Conservation (phyloP, 306 rosid species). For the Leucaena leucocephala region DNA sequence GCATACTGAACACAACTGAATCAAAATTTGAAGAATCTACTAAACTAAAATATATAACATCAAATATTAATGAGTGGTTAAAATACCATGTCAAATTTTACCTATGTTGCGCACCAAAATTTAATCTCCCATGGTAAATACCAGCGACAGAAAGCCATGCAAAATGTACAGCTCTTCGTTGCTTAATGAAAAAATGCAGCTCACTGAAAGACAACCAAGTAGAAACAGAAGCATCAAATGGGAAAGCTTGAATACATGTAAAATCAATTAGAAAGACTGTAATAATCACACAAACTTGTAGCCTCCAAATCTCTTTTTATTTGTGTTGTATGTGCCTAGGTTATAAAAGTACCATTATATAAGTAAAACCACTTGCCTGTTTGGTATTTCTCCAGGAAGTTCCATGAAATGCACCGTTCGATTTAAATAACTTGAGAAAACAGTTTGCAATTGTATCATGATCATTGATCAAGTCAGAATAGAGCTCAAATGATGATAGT, state of each 20-base stretch:
- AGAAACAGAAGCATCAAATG: constrained; percentile 27
- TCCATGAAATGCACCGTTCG: constrained; percentile 95
- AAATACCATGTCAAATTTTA: constrained; percentile 37
- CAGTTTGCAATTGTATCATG: constrained; percentile 59
- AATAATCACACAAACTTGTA: constrained; percentile 9
- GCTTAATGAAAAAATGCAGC: constrained; percentile 90
- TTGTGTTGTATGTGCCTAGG: constrained; percentile 24
- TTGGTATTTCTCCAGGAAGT: constrained; percentile 94
- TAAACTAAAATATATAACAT: constrained; percentile 26
- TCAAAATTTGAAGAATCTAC: constrained; percentile 27
- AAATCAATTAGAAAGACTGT: constrained; percentile 9
- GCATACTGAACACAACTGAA: constrained; percentile 36
- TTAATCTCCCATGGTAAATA: constrained; percentile 88
- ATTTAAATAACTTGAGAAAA: constrained; percentile 79
- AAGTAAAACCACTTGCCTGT: constrained; percentile 63
- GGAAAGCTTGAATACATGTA: constrained; percentile 13
- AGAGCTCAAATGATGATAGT: constrained; percentile 32
- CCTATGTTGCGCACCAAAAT: constrained; percentile 90
- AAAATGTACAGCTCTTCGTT: constrained; percentile 95
- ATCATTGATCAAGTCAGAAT: constrained; percentile 32
- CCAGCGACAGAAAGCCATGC: constrained; percentile 99
- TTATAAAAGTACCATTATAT: constrained; percentile 8
- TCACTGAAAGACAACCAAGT: constrained; percentile 64
- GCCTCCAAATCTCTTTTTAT: constrained; percentile 4
- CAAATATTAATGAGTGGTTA: constrained; percentile 3